Percentiles rank a stretch among this genome's conserved stretches.
These are phyloP conservation scores for Fusarium marasasianum DNA, from an alignment of 2,329 filamentous ascomycete species.

Conservation along the genomic window DNA sequence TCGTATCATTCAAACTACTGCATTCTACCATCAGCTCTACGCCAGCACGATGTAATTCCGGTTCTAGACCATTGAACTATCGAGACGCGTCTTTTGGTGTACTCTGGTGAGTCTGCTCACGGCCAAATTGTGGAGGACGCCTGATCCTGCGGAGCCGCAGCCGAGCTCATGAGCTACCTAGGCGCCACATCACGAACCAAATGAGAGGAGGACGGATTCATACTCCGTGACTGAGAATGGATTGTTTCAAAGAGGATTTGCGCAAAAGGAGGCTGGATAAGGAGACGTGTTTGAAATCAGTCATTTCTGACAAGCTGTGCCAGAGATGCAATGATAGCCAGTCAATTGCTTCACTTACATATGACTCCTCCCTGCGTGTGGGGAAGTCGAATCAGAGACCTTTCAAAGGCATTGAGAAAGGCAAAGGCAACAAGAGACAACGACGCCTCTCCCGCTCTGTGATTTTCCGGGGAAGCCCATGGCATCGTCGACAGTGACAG, in stretches of 20 bases:
- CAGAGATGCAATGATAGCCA: not conserved
- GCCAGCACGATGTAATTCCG: not conserved
- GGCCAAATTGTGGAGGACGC: conserved; percentile 24
- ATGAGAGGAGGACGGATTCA: not conserved
- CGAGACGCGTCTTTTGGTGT: not conserved
- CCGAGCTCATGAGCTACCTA: not conserved
- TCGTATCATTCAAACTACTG: conserved; percentile 17
- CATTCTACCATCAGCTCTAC: not conserved
- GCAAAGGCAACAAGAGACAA: conserved; percentile 31
- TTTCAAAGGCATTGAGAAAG: not conserved
- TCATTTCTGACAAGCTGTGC: conserved; percentile 18
- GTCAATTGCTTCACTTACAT: not conserved
- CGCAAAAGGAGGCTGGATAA: conserved; percentile 3
- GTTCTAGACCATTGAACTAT: conserved; percentile 6
- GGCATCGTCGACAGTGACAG: not conserved
- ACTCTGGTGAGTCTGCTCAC: not conserved
- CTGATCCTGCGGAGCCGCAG: conserved; percentile 38
- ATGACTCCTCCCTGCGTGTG: conserved; percentile 19
- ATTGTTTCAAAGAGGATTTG: conserved; percentile 12
- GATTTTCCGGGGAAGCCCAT: conserved; percentile 33
- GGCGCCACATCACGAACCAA: conserved; percentile 1
- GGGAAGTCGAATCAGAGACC: conserved; percentile 1
- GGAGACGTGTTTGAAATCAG: conserved; percentile 17
- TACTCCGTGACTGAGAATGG: not conserved
- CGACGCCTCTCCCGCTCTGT: conserved; percentile 39